Evolutionary conservation across 352 stramenopile species (phyloP), one percentile per base, ranked within the genome.

Genomic region (Globisporangium irregulare): DNA sequence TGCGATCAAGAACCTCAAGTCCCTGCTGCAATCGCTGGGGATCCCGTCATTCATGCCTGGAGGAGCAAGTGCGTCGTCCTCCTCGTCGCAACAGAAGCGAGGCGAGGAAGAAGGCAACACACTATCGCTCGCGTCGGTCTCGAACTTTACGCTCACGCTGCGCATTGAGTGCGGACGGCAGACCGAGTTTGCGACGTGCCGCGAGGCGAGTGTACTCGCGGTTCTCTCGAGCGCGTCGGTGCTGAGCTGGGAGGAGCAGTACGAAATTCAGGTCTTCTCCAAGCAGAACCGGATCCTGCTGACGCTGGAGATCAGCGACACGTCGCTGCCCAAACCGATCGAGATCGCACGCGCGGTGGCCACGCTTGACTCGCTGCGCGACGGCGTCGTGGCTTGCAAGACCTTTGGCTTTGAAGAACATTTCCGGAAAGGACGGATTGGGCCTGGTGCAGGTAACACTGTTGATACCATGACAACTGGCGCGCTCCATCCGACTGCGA

Each of bases 201-300:
- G 84, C 53, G 81, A 90, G 61, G 68, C 56, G 4, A 77, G 66
- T 9, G 75, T 89, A 1, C 46, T 81, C 1, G 67, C 77, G 4
- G 67, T 79, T 1, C 51, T 89, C 38, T 56, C 74, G 15, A 67
- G 67, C 0, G 67, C 61, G 3, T 78, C 73, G 0, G 66, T 73
- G 1, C 66, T 90, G 9, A 80, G 80, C 25, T 92, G 81, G 81
- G 81, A 89, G 29, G 80, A 92, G 58, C 81, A 88, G 43, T 92
- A 87, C 46, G 80, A 92, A 66, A 56, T 92, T 15, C 74, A 74
- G n/a, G 68, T 90, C 14, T 64, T 71, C 1, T 64, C 74, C 0
- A 71, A 82, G 41, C 61, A 69, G 1, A 62, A 71, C 0, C 63
- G 69, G 69, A 55, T 92, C 12, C 20, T 92, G 0, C 25, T 90